These are phyloP conservation scores for Umbelopsis sp. DNA, from an alignment of 192 early-diverging fungal genomes.

Conservation along the genomic window DNA sequence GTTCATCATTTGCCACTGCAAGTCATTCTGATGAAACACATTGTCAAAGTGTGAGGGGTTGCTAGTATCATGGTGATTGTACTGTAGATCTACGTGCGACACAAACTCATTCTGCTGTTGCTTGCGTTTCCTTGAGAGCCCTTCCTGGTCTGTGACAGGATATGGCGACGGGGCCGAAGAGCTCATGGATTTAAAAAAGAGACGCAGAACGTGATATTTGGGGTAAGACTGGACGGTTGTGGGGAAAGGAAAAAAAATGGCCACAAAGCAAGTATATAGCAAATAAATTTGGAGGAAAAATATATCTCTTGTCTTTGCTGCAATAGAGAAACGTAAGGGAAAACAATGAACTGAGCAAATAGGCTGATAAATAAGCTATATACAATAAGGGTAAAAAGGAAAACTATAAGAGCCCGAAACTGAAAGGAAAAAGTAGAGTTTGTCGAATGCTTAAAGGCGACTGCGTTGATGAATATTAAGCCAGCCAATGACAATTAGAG, in stretches of 20 bases:
- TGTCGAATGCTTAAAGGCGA: too few relatives aligned
- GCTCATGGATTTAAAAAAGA: slow-evolving; percentile 8
- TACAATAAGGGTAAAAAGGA: too few relatives aligned
- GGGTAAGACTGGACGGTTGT: background rate
- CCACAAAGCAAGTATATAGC: too few relatives aligned
- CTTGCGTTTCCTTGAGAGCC: slow-evolving; percentile 9
- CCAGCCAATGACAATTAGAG: slow-evolving; percentile 15
- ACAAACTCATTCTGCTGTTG: slow-evolving; percentile 17
- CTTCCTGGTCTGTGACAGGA: slow-evolving; percentile 12
- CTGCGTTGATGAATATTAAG: background rate
- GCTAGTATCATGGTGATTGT: background rate
- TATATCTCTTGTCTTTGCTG: too few relatives aligned
- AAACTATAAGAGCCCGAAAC: too few relatives aligned
- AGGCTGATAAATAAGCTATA: too few relatives aligned
- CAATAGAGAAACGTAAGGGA: too few relatives aligned
- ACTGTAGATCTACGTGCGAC: slow-evolving; percentile 11
- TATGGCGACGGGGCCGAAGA: slow-evolving; percentile 9
- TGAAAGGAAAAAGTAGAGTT: too few relatives aligned
- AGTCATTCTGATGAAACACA: slow-evolving; percentile 9
- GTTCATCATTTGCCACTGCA: slow-evolving; percentile 5
- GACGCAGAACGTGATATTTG: background rate
- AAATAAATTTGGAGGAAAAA: too few relatives aligned
- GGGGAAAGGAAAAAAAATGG: background rate
- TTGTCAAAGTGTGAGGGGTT: slow-evolving; percentile 13
- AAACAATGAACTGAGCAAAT: too few relatives aligned